Evolutionary conservation across 352 stramenopile genomes (phyloP), one percentile per base, ranked within the genome.

Genomic region (Plasmopara viticola): DNA sequence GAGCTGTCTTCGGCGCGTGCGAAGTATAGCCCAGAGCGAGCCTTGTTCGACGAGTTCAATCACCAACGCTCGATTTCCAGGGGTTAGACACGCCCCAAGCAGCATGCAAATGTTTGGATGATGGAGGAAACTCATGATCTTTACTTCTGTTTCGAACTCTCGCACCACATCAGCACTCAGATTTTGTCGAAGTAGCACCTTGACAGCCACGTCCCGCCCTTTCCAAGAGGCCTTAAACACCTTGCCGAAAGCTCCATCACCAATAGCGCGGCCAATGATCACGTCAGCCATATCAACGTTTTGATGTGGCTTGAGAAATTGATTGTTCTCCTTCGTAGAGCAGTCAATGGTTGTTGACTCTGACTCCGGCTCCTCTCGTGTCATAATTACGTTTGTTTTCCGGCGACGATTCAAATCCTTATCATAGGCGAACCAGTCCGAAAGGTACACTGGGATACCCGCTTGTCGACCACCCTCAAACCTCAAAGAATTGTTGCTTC

Each of bases 91-190:
- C 42, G 95, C 95, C 28, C 95, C 95, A 37, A 98, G 89, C 53
- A 98, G 90, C 31, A 97, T 81, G 62, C 96, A 98, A 52, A 99
- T 96, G 72, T 98, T 98, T 5, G 95, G 95, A 75, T 99, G 96
- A 45, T 84, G 64, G 51, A 99, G 80, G 37, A 84, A 74, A 51
- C 82, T 89, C 82, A 90, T 90, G 60, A 93, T 93, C 62, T 87
- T 74, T 18, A 87, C 70, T 56, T 93, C 82, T 28, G 72, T 76
- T 64, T 93, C 75, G 53, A 93, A 93, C 51, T 93, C 82, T 5
- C 66, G 61, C 44, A 87, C 60, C 12, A 90, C 72, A 12, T 87
- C 78, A 0, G 68, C 64, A 31, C 68, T 85, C 37, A 93, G 55
- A 44, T 90, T 78, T 46, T 89, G 75, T 56, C 68, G 66, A 31